Conservation (phyloP, 768 basidiomycete genomes). For the Cyclocybe cylindracea region DNA sequence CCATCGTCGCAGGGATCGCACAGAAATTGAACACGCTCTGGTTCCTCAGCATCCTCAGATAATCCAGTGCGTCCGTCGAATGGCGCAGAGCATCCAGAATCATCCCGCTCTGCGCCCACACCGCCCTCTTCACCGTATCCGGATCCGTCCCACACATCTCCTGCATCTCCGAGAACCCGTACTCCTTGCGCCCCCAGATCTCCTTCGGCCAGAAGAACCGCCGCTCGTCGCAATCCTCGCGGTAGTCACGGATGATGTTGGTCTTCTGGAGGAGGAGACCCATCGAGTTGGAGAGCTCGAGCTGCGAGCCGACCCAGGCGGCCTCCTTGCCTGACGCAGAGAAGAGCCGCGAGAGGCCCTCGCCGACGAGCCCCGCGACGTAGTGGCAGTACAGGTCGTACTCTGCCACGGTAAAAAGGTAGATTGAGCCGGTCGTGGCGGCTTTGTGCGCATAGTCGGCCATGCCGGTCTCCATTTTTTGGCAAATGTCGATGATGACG, state of each 20-base stretch:
- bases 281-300: conserved; percentile 91
- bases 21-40: conserved; percentile 96
- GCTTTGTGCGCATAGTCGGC: conserved; percentile 91
- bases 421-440: conserved; percentile 65
- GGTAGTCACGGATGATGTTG: conserved; percentile 95
- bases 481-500: conserved; percentile 80
- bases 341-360: conserved; percentile 90
- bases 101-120: conserved; percentile 88
- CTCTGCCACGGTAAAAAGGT: conserved; percentile 75
- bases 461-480: conserved; percentile 94
- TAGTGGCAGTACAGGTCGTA: conserved; percentile 99
- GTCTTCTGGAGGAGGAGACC: conserved; percentile 97
- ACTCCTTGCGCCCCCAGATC: conserved; percentile 72
- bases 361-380: conserved; percentile 96
- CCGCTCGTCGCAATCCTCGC: conserved; percentile 83
- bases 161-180: conserved; percentile 71
- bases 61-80: conserved; percentile 84
- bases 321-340: conserved; percentile 83
- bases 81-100: conserved; percentile 86
- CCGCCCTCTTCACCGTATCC: conserved; percentile 61
- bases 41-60: conserved; percentile 82
- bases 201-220: conserved; percentile 95
- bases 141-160: conserved; percentile 56
- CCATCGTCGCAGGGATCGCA: conserved; percentile 93
- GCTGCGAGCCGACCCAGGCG: conserved; percentile 70